Conservation (phyloP, 2,329 filamentous ascomycete genomes). For the Cladosporium sp. region DNA sequence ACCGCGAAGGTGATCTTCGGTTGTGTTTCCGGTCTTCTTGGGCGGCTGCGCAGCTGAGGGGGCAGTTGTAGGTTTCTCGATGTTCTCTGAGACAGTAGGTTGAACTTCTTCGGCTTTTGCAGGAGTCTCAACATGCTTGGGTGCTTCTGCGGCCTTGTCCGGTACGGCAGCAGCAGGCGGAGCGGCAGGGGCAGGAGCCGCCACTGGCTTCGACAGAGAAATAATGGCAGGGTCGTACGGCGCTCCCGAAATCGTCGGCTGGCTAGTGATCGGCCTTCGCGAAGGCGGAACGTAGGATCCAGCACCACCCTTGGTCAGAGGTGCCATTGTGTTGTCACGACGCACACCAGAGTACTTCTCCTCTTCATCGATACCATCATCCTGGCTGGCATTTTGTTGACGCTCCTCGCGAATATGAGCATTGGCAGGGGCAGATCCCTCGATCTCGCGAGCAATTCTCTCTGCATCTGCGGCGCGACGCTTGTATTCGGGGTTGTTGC, state of each 20-base stretch:
- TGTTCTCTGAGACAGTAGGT: background rate
- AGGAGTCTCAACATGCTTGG: conserved; percentile 17
- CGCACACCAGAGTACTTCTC: conserved; percentile 97
- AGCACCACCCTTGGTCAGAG: conserved; percentile 60
- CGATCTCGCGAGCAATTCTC: conserved; percentile 85
- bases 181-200: conserved; percentile 20
- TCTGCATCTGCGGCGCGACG: conserved; percentile 77
- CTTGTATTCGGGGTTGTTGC: conserved; percentile 76
- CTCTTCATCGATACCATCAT: conserved; percentile 78
- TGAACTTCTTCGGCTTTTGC: conserved; percentile 22
- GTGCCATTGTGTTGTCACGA: conserved; percentile 60
- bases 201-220: conserved; percentile 62
- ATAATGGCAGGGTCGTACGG: conserved; percentile 89
- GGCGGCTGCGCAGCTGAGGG: background rate
- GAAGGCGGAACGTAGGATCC: conserved; percentile 91
- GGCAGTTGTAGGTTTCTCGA: background rate
- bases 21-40: conserved; percentile 49
- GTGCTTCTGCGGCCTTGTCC: conserved; percentile 22
- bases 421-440: conserved; percentile 70
- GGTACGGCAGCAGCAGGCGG: conserved; percentile 15
- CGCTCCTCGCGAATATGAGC: conserved; percentile 83
- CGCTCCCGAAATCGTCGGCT: conserved; percentile 72
- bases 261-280: conserved; percentile 72
- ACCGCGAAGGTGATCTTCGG: conserved; percentile 61
- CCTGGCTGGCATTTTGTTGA: conserved; percentile 66